Conservation (phyloP, 306 rosid genomes). For the Dryas octopetala region DNA sequence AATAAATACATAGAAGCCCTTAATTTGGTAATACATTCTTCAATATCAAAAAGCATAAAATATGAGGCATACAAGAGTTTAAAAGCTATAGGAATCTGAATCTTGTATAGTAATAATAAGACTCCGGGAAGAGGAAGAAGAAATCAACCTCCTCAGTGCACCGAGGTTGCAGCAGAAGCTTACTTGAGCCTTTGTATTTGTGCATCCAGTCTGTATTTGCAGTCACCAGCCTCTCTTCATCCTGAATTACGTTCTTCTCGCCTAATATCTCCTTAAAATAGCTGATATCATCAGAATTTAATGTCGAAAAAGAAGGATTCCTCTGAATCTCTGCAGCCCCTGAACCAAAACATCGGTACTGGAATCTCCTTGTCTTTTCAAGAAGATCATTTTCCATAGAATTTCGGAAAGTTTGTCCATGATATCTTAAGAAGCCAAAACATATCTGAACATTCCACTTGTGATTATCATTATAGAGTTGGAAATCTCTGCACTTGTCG, state of each 20-base stretch:
- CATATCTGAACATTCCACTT: constrained; percentile 24
- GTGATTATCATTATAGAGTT: constrained; percentile 3
- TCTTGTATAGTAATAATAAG: background rate
- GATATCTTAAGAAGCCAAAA: constrained; percentile 28
- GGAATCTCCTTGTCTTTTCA: constrained; percentile 28
- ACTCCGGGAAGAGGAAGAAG: background rate
- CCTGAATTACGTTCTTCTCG: constrained; percentile 70
- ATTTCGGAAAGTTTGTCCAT: background rate
- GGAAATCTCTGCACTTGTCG: constrained; percentile 8
- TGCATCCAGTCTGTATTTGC: constrained; percentile 94
- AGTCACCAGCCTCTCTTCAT: constrained; percentile 63
- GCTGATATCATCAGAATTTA: constrained; percentile 65
- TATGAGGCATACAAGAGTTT: background rate
- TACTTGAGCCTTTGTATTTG: constrained; percentile 80
- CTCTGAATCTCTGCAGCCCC: constrained; percentile 43
- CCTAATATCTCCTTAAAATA: constrained; percentile 70
- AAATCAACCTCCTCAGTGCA: constrained; percentile 72
- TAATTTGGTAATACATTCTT: background rate
- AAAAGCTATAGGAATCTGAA: background rate
- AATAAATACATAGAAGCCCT: background rate
- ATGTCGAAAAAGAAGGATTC: constrained; percentile 52
- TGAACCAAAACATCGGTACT: constrained; percentile 45
- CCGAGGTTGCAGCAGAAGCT: constrained; percentile 68
- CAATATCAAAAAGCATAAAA: background rate
- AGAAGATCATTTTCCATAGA: constrained; percentile 26